A percentile compares a stretch with the other conserved stretches of the same genome.
Evolutionary conservation across 73 alveolate genomes (phyloP).

Genomic region (Symbiodinium natans): DNA sequence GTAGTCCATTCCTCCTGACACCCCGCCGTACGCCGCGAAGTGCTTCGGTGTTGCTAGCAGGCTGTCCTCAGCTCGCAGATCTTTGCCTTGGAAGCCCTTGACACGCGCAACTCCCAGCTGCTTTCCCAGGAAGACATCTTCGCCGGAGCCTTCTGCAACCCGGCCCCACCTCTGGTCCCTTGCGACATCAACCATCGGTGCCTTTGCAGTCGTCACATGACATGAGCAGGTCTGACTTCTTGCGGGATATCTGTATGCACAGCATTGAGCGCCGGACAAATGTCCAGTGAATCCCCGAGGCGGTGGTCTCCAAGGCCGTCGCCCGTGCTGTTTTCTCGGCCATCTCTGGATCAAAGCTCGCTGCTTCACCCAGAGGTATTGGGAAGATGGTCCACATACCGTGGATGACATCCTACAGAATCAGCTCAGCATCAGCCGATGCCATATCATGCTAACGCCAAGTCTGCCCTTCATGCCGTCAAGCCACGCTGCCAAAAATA

Average conservation of each 20-base stretch:
- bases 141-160: conserved; percentile 75
- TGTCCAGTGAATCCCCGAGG: conserved; percentile 89
- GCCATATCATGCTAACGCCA: too few species aligned
- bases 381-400: conserved; percentile 93
- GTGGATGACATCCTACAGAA: conserved; percentile 73
- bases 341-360: conserved; percentile 40
- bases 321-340: conserved; percentile 57
- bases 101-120: conserved; percentile 72
- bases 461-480: neutral
- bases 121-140: conserved; percentile 61
- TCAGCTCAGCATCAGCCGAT: too few species aligned
- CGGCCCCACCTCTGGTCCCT: conserved; percentile 91
- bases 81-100: conserved; percentile 74
- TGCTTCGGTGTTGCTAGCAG: conserved; percentile 75
- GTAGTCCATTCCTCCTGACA: conserved; percentile 86
- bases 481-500: conserved; percentile 52
- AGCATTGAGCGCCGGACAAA: conserved; percentile 7
- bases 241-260: neutral
- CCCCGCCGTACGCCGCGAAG: conserved; percentile 85
- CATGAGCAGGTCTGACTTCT: neutral
- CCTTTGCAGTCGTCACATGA: neutral
- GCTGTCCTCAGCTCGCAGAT: conserved; percentile 50
- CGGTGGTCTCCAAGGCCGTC: conserved; percentile 79
- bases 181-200: conserved; percentile 88
- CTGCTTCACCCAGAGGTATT: conserved; percentile 84